Percentiles rank a stretch among this genome's conserved stretches.
phyloP scores from a whole-genome alignment of 768 basidiomycete genomes.

The Termitomyces bulborhizus region DNA sequence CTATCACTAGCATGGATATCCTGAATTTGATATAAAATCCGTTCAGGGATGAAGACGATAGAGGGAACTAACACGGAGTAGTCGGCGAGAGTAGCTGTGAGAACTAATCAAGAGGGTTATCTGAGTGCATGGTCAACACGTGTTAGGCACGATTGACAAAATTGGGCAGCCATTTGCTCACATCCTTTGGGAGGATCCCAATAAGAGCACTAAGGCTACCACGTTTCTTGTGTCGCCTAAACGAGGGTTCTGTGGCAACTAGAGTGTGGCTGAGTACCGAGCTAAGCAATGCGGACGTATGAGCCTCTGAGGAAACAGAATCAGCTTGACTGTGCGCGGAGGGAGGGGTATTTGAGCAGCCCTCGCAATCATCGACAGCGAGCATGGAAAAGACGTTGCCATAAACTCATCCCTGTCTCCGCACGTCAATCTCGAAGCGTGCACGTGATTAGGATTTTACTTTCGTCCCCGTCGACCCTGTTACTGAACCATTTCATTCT shows the following conservation, averaged over 20 bases:
- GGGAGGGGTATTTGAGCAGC: not conserved
- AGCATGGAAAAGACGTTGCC: not conserved
- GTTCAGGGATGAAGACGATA: not conserved
- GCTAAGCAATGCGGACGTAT: conserved; percentile 4
- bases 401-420: not conserved
- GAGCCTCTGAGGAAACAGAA: conserved; percentile 1
- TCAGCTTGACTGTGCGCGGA: not conserved
- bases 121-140: conserved; percentile 34
- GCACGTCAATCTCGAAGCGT: not conserved
- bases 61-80: conserved; percentile 21
- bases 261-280: conserved; percentile 8
- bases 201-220: conserved; percentile 23
- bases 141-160: conserved; percentile 35
- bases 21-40: not conserved
- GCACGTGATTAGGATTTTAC: conserved; percentile 4
- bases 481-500: not conserved
- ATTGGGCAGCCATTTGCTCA: conserved; percentile 18
- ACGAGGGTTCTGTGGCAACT: conserved; percentile 6
- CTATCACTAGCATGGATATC: conserved; percentile 8
- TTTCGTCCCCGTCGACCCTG: not conserved
- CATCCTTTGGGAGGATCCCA: conserved; percentile 23
- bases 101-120: conserved; percentile 36
- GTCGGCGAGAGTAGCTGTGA: conserved; percentile 28
- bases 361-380: not conserved
- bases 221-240: conserved; percentile 8